Base-by-base conservation (phyloP, 805 yeast species). In the Kuraishia borneana region DNA sequence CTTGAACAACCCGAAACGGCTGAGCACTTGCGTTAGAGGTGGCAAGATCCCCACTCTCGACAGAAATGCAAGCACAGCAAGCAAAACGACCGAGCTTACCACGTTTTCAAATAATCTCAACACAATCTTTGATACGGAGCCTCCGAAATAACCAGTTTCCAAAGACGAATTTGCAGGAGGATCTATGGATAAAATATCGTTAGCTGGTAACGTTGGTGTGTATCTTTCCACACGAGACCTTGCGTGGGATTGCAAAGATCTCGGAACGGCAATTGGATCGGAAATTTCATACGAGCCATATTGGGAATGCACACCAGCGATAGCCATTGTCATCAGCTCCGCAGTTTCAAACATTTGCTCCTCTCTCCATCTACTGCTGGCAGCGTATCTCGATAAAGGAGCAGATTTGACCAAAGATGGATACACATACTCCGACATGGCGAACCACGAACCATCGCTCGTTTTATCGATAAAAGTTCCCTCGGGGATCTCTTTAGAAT, bases 401-500 rank as follows among this genome's bases (percentile, higher is more conserved):
- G 96, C 92, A 6, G 84, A 71, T 36, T 74, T 72, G 6, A 89
- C 85, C 32, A 89, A 56, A 0, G 94, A 76, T 0, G 96, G 96
- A 50, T 79, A 89, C 43, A 76, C 68, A 18, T 57, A 51, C 43
- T 76, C 81, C 17, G 94, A 81, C 71, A 89, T 65, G 3, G 95
- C 96, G 60, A 71, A 83, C 95, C 95, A 88, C 1, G 80, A 65
- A 3, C 80, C 77, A 31, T 63, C 61, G 21, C 60, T 62, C 0
- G 87, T 73, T 21, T 76, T 66, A 38, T 75, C 83, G 25, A 89
- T 63, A 44, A 76, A 76, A 8, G 89, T 79, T 25, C 21, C 21
- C 9, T 26, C 16, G 7, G 8, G 7, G 7, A 21, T 21, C n/a
- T n/a, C n/a, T n/a, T n/a, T n/a, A n/a, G 13, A 47, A 33, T 51